Base-by-base conservation (phyloP, 2,329 filamentous ascomycete genomes). In the Amauroascus niger region DNA sequence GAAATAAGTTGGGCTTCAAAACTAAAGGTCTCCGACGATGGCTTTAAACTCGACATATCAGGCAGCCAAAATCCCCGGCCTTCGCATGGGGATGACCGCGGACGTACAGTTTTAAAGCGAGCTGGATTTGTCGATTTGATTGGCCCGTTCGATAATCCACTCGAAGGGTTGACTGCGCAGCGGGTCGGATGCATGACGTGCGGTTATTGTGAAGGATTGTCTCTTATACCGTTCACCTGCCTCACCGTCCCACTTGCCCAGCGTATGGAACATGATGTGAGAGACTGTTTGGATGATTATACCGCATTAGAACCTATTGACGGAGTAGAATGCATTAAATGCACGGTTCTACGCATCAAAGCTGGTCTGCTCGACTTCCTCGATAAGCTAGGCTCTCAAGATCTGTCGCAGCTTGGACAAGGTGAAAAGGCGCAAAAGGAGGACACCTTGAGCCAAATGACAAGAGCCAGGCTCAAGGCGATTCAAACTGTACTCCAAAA, bases 181-280 rank as follows among this genome's bases (percentile, higher is more conserved):
- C 80, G 89, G 37, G 89, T 97, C 1, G 87, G 87, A 0, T 98
- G 93, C 67, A 84, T 87, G 53, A 76, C 77, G 44, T 98, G 93
- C 65, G 88, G 88, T 6, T 86, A 87, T 69, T 89, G 88, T 0
- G 89, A 95, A 62, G 90, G 90, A 1, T 76, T 96, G 13, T 89
- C 87, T 1, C 81, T 97, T 71, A 94, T 88, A 18, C 88, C 89
- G 0, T 97, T 97, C 75, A 96, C 93, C 65, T 96, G 89, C 64
- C 74, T 97, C 45, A 96, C 91, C 0, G 79, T 97, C 0, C 88
- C 85, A 33, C 79, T 97, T 1, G 87, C 86, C 0, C 71, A 77
- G 4, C 76, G 78, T 46, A 77, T 76, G 58, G 74, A 78, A 16
- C 87, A 90, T 63, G 80, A 88, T 57, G 71, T 97, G 0, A 82